Evolutionary conservation across 2,329 filamentous ascomycete genomes (phyloP).

Genomic region (Raffaelea arxii): DNA sequence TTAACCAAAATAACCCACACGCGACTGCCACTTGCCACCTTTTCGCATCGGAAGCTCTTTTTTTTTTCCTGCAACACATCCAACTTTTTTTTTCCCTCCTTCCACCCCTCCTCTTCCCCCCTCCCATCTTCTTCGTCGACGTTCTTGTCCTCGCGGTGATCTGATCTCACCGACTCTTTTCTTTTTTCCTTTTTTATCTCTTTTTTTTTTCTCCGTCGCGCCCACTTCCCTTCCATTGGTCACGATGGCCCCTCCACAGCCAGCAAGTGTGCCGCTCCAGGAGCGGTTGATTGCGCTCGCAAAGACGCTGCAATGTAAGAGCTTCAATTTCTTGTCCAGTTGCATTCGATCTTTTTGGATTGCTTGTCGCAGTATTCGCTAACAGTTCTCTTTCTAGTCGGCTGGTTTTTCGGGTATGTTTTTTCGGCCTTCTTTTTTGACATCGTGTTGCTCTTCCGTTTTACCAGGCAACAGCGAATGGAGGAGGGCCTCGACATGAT

Average conservation of each 20-base stretch:
- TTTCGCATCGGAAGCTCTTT: background rate
- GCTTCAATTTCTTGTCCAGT: constrained; percentile 11
- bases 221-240: background rate
- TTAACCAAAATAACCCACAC: background rate
- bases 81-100: background rate
- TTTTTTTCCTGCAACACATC: background rate
- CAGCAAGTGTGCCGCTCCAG: constrained; percentile 57
- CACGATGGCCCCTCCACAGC: constrained; percentile 64
- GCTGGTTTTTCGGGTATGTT: constrained; percentile 74
- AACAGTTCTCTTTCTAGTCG: constrained; percentile 41
- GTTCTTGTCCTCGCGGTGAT: background rate
- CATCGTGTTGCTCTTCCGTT: constrained; percentile 5
- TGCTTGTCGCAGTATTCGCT: constrained; percentile 18
- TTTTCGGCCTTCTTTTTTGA: too few species aligned
- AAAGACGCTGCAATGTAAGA: constrained; percentile 85
- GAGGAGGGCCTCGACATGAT: background rate
- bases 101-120: background rate
- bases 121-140: background rate
- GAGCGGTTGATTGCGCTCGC: constrained; percentile 70
- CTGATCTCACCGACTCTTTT: background rate
- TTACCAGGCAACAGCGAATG: background rate
- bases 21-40: background rate
- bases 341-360: constrained; percentile 1
- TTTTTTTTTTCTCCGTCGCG: background rate
- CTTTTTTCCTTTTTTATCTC: background rate